Evolutionary conservation across 352 stramenopile species (phyloP).

Genomic region (Lagenidium giganteum): DNA sequence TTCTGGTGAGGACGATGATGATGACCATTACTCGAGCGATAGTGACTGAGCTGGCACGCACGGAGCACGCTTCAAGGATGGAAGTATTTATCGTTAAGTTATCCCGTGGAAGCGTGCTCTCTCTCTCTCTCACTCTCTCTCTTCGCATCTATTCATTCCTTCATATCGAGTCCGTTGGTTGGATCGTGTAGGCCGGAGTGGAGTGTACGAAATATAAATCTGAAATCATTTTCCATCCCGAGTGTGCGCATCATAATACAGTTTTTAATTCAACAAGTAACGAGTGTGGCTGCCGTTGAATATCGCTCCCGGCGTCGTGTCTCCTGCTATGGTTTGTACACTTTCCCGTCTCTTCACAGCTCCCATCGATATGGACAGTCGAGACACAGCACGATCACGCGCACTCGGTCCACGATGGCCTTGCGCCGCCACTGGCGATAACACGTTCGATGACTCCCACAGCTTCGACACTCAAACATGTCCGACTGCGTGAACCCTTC

Average conservation of each 20-base stretch:
- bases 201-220: too few species aligned
- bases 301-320: background rate
- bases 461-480: constrained; percentile 79
- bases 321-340: background rate
- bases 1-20: constrained; percentile 10
- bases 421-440: constrained; percentile 83
- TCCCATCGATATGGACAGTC: constrained; percentile 78
- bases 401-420: constrained; percentile 76
- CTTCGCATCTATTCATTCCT: too few species aligned
- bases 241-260: too few species aligned
- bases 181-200: too few species aligned
- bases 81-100: too few species aligned
- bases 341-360: constrained; percentile 29
- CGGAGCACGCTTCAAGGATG: too few species aligned
- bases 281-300: too few species aligned
- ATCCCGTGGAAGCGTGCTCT: too few species aligned
- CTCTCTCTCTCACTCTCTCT: too few species aligned
- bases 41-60: constrained; percentile 12
- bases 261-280: too few species aligned
- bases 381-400: constrained; percentile 78
- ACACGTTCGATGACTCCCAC: constrained; percentile 62
- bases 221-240: too few species aligned
- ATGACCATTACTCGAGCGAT: constrained; percentile 20
- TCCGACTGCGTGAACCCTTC: constrained; percentile 73
- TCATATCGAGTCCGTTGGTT: too few species aligned